Conservation (phyloP, 768 basidiomycete species). For the Termitomyces sp. region DNA sequence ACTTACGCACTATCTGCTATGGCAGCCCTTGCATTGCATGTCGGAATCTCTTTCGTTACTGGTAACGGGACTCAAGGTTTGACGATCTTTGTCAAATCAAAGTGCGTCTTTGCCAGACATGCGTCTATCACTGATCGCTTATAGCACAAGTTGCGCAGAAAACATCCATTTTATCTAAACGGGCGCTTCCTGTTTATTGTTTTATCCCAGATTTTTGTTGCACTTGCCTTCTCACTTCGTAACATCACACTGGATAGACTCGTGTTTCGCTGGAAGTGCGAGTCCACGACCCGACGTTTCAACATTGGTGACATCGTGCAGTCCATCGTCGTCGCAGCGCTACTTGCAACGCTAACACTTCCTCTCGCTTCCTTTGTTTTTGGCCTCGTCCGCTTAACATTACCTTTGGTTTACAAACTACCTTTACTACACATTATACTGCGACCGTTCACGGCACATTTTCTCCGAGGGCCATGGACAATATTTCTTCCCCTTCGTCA, state of each 20-base stretch:
- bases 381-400: constrained; percentile 34
- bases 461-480: constrained; percentile 52
- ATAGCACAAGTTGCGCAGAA: constrained; percentile 31
- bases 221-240: constrained; percentile 44
- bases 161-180: constrained; percentile 71
- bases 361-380: constrained; percentile 38
- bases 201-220: constrained; percentile 44
- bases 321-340: constrained; percentile 29
- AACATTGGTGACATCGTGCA: constrained; percentile 17
- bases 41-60: constrained; percentile 25
- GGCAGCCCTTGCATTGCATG: constrained; percentile 36
- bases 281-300: constrained; percentile 11
- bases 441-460: constrained; percentile 61
- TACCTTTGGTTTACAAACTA: constrained; percentile 49
- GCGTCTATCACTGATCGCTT: background rate
- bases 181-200: constrained; percentile 59
- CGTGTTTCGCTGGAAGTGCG: constrained; percentile 34
- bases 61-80: constrained; percentile 24
- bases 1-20: constrained; percentile 45
- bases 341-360: constrained; percentile 35
- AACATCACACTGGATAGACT: constrained; percentile 62
- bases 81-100: constrained; percentile 60
- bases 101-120: constrained; percentile 29
- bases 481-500: constrained; percentile 43
- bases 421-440: constrained; percentile 46